phyloP scores from a whole-genome alignment of 768 basidiomycete species.

The Hypholoma sublateritium region DNA sequence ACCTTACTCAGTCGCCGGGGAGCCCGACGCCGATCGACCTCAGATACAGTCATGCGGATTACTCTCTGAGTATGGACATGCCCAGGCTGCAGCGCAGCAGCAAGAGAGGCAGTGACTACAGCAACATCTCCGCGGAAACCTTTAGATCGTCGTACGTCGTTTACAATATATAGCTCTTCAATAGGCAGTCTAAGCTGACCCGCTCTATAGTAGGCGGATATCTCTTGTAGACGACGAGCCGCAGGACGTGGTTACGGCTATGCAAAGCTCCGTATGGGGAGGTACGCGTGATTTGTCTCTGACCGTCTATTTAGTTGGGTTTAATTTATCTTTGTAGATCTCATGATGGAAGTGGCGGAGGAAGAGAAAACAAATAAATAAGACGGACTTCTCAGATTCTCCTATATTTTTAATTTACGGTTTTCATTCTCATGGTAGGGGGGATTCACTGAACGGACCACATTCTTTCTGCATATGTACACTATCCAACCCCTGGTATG shows the following conservation, averaged over 20 bases:
- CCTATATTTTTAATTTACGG: conserved; percentile 3
- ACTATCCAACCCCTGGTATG: conserved; percentile 10
- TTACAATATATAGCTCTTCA: neutral
- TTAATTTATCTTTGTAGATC: conserved; percentile 9
- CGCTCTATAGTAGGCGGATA: conserved; percentile 27
- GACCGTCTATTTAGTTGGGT: neutral
- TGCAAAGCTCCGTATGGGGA: conserved; percentile 72
- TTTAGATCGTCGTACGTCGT: conserved; percentile 47
- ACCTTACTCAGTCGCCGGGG: conserved; percentile 28
- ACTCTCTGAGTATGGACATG: conserved; percentile 45
- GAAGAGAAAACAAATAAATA: conserved; percentile 15
- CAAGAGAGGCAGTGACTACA: conserved; percentile 57
- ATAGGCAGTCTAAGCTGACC: conserved; percentile 8
- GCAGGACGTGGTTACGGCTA: conserved; percentile 52
- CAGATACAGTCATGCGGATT: conserved; percentile 41
- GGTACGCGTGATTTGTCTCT: conserved; percentile 40
- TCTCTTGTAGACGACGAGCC: conserved; percentile 44
- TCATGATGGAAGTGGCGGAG: conserved; percentile 23
- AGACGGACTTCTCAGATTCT: conserved; percentile 7
- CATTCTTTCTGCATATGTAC: conserved; percentile 16
- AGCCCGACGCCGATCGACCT: conserved; percentile 39
- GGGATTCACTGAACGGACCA: conserved; percentile 5
- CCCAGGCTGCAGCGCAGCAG: conserved; percentile 52
- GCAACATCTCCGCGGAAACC: conserved; percentile 56
- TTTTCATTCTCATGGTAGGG: conserved; percentile 4